These are phyloP conservation scores for Nicotiana benthamiana DNA, from an alignment of 257 asterid genomes.

Conservation along the genomic window DNA sequence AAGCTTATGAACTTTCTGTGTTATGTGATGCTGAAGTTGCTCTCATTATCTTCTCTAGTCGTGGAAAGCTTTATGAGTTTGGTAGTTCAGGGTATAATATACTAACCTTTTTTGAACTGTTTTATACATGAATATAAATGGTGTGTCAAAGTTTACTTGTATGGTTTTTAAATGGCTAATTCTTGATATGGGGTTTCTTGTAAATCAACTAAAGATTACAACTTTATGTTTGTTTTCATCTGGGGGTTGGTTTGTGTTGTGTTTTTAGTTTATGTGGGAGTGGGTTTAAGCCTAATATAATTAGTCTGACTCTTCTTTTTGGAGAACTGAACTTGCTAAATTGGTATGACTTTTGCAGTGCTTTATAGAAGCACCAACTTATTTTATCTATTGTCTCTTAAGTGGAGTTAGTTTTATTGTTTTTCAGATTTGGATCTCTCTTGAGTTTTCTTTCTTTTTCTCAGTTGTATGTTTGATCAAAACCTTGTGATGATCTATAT, in stretches of 20 bases:
- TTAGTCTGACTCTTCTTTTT: background rate
- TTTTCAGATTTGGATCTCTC: background rate
- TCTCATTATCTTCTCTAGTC: slow-evolving; percentile 90
- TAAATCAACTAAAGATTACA: background rate
- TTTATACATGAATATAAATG: background rate
- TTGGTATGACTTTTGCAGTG: background rate
- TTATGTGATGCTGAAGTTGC: slow-evolving; percentile 97
- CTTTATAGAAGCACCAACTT: background rate
- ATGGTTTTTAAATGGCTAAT: background rate
- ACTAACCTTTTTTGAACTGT: background rate
- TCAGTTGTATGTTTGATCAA: slow-evolving; percentile 1
- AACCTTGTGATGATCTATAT: background rate
- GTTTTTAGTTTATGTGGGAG: background rate
- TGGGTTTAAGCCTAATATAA: background rate
- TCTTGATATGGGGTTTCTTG: background rate
- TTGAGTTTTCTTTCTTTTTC: background rate
- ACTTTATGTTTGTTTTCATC: background rate
- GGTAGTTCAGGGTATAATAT: slow-evolving; percentile 55
- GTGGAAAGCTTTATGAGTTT: slow-evolving; percentile 90
- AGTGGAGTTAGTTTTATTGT: background rate
- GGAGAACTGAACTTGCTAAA: background rate
- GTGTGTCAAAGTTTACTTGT: background rate
- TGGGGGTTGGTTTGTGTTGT: background rate
- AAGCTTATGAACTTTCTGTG: slow-evolving; percentile 91
- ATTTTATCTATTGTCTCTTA: background rate